Evolutionary conservation across 371 early-diverging fungal species (phyloP), one percentile per base, ranked within the genome.

Genomic region (Mucor lusitanicus): DNA sequence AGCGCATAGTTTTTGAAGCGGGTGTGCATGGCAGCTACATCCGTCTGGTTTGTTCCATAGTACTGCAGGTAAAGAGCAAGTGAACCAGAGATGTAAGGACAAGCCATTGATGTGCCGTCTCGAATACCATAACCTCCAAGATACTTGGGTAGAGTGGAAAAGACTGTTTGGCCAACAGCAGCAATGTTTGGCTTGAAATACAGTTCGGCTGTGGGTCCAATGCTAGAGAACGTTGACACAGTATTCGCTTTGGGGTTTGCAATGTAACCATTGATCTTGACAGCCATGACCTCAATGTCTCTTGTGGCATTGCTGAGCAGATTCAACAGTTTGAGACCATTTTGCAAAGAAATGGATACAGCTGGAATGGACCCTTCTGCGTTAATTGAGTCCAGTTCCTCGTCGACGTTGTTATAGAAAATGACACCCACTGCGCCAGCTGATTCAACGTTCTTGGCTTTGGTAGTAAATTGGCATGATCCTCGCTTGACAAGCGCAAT

Each of bases 21-120:
- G 21, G 71, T 67, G 44, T 50, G 44, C 35, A 77, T 64, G 21
- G 56, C 30, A 1, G 63, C 11, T 39, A 42, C 30, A 9, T 39
- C 13, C 6, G 76, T 71, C n/a, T 56, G 64, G 9, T 62, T 15
- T 13, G 25, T 57, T 1, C 61, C 61, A 21, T 57, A 23, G 13
- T 79, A 62, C 65, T 88, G 73, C 25, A 84, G 63, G 44, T 76
- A 53, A 78, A 92, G 69, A 25, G 92, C 91, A 39, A 83, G 77
- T n/a, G 83, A 68, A n/a, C 92, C 92, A 21, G 91, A 75, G 27
- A 87, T 69, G 66, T 89, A 92, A 13, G 92, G 92, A n/a, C 91
- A 77, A 9, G 92, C 89, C 83, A 80, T 82, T 6, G 82, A 83
- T 7, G 85, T 86, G 40, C 92, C 92, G 6, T 88, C 86, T 21